phyloP scores from a whole-genome alignment of 1,284 basidiomycete genomes.

The Apiotrichum domesticum region DNA sequence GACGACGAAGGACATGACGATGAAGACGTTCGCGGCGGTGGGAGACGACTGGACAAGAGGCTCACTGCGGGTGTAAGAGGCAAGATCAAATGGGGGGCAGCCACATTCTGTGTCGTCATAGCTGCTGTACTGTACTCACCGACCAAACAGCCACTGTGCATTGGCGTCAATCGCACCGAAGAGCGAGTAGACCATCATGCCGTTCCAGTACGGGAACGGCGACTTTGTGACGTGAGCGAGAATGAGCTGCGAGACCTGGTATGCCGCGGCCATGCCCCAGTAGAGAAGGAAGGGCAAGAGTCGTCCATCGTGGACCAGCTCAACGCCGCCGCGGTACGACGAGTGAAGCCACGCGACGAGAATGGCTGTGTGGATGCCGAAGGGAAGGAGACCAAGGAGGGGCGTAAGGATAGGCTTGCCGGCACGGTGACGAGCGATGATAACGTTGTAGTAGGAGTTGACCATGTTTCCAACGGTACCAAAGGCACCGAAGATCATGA shows the following conservation, averaged over 20 bases:
- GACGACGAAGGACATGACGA: conserved; percentile 53
- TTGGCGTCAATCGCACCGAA: conserved; percentile 79
- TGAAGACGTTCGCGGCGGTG: conserved; percentile 58
- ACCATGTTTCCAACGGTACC: conserved; percentile 76
- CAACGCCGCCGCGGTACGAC: conserved; percentile 53
- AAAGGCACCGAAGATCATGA: conserved; percentile 76
- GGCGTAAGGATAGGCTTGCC: conserved; percentile 54
- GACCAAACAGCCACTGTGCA: conserved; percentile 59
- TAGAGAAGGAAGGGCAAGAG: conserved; percentile 82
- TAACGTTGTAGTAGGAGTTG: conserved; percentile 73
- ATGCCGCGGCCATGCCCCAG: conserved; percentile 71
- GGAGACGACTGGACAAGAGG: conserved; percentile 47
- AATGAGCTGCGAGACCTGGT: conserved; percentile 81
- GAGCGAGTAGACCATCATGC: conserved; percentile 75
- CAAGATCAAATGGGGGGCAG: too few species aligned
- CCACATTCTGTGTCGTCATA: too few species aligned
- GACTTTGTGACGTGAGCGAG: conserved; percentile 83
- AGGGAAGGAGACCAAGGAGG: conserved; percentile 70
- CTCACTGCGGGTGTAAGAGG: conserved; percentile 15
- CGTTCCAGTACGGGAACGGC: conserved; percentile 81
- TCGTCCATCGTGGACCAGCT: conserved; percentile 52
- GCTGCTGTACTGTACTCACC: conserved; percentile 50
- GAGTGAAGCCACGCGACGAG: conserved; percentile 72
- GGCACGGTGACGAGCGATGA: conserved; percentile 51
- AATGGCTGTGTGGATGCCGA: conserved; percentile 61